phyloP scores from a whole-genome alignment of 169 alveolate genomes.

The Plasmodium ovale region DNA sequence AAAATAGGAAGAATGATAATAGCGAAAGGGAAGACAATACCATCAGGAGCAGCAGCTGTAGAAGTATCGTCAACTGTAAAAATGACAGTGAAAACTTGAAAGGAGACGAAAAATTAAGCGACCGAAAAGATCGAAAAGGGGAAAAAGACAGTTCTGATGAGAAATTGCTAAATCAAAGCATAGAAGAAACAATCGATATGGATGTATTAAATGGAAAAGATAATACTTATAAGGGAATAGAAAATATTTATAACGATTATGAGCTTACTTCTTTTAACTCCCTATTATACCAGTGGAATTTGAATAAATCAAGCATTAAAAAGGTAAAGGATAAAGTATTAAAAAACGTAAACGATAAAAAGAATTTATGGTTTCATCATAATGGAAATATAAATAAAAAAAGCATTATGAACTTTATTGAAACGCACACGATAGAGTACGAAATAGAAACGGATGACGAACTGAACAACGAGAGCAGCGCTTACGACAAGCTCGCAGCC shows the following conservation, averaged over 20 bases:
- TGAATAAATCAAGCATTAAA: slow-evolving; percentile 67
- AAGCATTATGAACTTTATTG: slow-evolving; percentile 63
- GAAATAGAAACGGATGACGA: slow-evolving; percentile 71
- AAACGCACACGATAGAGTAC: slow-evolving; percentile 73
- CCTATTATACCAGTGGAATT: slow-evolving; percentile 55
- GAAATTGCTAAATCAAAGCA: background rate
- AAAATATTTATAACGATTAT: slow-evolving; percentile 58
- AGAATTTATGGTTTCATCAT: slow-evolving; percentile 42
- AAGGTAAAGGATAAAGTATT: slow-evolving; percentile 14
- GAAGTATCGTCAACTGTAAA: background rate
- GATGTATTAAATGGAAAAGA: background rate
- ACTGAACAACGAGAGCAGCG: background rate
- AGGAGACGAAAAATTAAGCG: background rate
- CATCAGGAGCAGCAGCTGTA: background rate
- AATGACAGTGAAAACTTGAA: background rate
- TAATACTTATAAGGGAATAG: slow-evolving; percentile 42
- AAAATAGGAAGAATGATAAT: background rate
- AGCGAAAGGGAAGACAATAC: background rate
- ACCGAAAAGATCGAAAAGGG: background rate
- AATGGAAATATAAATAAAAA: slow-evolving; percentile 70
- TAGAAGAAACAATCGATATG: background rate
- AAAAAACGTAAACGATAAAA: slow-evolving; percentile 16
- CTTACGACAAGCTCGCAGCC: background rate
- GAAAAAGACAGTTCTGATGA: background rate
- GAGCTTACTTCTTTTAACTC: slow-evolving; percentile 57